These are phyloP conservation scores for Serendipita indica DNA, from an alignment of 768 basidiomycete species.

Conservation along the genomic window DNA sequence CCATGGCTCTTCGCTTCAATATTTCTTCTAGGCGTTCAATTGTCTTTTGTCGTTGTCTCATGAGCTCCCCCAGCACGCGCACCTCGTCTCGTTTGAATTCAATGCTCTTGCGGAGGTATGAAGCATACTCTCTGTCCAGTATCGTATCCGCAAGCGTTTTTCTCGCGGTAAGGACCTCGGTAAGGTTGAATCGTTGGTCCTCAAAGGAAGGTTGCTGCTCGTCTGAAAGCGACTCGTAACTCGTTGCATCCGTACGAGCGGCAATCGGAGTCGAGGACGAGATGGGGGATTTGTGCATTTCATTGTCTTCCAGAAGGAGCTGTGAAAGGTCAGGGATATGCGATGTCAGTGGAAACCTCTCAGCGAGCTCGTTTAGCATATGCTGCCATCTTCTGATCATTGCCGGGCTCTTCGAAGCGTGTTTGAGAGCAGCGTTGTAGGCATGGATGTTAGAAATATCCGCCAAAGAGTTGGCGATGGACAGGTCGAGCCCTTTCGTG, in stretches of 20 bases:
- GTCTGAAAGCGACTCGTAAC: neutral
- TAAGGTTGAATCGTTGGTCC: neutral
- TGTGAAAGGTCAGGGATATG: no score
- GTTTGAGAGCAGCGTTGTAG: neutral
- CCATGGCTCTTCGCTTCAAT: neutral
- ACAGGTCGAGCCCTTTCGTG: neutral
- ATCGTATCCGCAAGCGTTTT: neutral
- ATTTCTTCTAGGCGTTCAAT: neutral
- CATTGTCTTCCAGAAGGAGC: neutral
- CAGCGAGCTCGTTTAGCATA: neutral
- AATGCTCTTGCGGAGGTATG: neutral
- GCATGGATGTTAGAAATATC: neutral
- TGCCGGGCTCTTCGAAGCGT: neutral
- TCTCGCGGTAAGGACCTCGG: neutral
- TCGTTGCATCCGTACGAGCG: neutral
- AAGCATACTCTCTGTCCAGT: neutral
- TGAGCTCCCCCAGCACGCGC: neutral
- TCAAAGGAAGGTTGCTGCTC: neutral
- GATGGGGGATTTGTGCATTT: neutral
- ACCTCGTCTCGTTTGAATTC: neutral
- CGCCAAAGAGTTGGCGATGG: neutral
- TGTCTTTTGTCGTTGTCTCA: neutral
- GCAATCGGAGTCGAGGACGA: neutral
- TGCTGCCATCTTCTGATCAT: neutral
- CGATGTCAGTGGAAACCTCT: neutral